These are phyloP conservation scores for Dissophora ornata DNA, from an alignment of 192 early-diverging fungal genomes.

Conservation along the genomic window DNA sequence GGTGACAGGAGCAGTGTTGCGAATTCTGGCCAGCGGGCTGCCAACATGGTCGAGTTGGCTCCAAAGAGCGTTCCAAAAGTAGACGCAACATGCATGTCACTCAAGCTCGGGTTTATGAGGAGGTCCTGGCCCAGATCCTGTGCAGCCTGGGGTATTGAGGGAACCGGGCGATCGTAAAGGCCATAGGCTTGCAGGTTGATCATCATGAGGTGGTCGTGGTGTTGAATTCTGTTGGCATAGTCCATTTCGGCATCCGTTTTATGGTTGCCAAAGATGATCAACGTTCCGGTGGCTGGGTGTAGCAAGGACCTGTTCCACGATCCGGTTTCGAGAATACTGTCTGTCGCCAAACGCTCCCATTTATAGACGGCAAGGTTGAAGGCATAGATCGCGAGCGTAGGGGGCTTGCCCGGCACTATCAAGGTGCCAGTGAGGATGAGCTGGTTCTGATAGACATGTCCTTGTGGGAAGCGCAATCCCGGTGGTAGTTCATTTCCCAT, in stretches of 20 bases:
- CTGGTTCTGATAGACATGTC: slow-evolving; percentile 46
- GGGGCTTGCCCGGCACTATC: slow-evolving; percentile 26
- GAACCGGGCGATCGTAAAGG: slow-evolving; percentile 38
- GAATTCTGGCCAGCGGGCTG: slow-evolving; percentile 49
- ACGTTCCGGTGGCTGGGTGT: slow-evolving; percentile 40
- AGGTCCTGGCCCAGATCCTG: slow-evolving; percentile 49
- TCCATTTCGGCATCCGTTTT: slow-evolving; percentile 31
- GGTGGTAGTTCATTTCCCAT: slow-evolving; percentile 15
- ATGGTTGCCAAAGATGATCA: slow-evolving; percentile 42
- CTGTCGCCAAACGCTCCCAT: slow-evolving; percentile 36
- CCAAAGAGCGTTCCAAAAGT: slow-evolving; percentile 30
- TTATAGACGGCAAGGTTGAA: slow-evolving; percentile 19
- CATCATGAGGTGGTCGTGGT: slow-evolving; percentile 41
- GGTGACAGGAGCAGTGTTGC: slow-evolving; percentile 34
- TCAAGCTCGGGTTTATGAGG: slow-evolving; percentile 26
- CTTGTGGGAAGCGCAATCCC: slow-evolving; percentile 48
- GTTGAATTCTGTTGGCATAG: slow-evolving; percentile 39
- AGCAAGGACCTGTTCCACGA: slow-evolving; percentile 47
- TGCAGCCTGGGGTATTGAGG: slow-evolving; percentile 24
- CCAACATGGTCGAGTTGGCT: slow-evolving; percentile 49
- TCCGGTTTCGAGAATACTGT: slow-evolving; percentile 18
- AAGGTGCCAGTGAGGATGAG: slow-evolving; percentile 42
- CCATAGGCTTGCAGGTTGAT: slow-evolving; percentile 46
- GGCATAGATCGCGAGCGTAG: slow-evolving; percentile 39
- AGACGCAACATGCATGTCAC: slow-evolving; percentile 40